Evolutionary conservation across 108 stramenopile genomes (phyloP).

Genomic region (Mediolabrus comicus): DNA sequence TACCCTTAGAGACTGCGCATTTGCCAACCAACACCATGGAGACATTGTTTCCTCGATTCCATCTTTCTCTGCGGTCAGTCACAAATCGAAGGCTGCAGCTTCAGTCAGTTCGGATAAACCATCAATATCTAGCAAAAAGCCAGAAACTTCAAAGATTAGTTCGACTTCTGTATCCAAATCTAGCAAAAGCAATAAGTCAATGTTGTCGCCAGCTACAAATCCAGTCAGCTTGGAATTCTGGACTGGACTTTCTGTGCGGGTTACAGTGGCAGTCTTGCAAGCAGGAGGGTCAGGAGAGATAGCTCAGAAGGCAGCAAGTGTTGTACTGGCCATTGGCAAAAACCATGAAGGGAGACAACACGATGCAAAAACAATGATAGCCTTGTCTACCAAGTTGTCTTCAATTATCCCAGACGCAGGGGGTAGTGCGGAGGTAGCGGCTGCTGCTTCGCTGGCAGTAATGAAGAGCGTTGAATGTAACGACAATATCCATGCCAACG

Average conservation of each 20-base stretch:
- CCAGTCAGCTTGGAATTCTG: background rate
- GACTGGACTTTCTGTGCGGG: background rate
- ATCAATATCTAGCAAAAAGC: background rate
- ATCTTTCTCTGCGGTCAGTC: too few relatives aligned
- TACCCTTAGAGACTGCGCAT: too few relatives aligned
- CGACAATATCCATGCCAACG: too few relatives aligned
- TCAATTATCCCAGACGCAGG: too few relatives aligned
- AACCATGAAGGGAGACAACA: background rate
- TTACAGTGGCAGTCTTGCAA: background rate
- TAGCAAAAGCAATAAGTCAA: background rate
- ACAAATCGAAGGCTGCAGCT: too few relatives aligned
- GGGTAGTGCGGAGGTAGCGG: too few relatives aligned
- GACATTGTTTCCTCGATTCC: too few relatives aligned
- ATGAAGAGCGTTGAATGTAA: too few relatives aligned
- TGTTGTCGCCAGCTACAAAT: background rate
- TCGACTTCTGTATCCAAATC: too few relatives aligned
- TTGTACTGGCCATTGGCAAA: background rate
- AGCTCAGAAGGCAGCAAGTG: background rate
- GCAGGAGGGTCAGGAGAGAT: background rate
- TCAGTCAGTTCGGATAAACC: too few relatives aligned
- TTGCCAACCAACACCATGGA: too few relatives aligned
- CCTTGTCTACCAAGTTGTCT: constrained; percentile 1
- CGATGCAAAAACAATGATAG: background rate
- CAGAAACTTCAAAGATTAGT: background rate
- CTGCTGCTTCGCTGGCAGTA: too few relatives aligned